Conservation (phyloP, 2,329 filamentous ascomycete genomes). For the Diplodia intermedia region DNA sequence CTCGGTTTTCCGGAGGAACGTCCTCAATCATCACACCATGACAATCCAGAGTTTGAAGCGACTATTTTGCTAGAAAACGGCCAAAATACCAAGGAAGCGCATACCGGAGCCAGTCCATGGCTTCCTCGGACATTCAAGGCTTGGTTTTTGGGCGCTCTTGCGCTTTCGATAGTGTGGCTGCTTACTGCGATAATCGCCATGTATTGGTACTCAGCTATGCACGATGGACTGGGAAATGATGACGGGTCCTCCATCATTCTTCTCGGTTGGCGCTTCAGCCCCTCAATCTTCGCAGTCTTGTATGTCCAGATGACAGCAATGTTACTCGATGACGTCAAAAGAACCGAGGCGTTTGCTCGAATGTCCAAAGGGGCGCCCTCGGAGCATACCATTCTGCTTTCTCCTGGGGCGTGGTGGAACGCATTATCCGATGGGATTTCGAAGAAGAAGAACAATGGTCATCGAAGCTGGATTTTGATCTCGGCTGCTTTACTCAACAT, state of each 20-base stretch:
- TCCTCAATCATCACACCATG: too few species aligned
- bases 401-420: conserved; percentile 39
- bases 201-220: conserved; percentile 35
- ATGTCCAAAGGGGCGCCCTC: conserved; percentile 36
- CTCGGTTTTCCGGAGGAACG: too few species aligned
- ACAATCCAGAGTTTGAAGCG: too few species aligned
- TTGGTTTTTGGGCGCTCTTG: too few species aligned
- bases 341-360: conserved; percentile 41
- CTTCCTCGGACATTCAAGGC: too few species aligned
- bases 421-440: conserved; percentile 36
- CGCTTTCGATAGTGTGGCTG: too few species aligned
- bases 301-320: conserved; percentile 38
- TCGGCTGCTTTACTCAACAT: conserved; percentile 33
- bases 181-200: not conserved
- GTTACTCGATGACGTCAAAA: conserved; percentile 39
- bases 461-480: conserved; percentile 34
- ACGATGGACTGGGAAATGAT: conserved; percentile 39
- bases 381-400: conserved; percentile 35
- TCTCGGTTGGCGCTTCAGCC: conserved; percentile 42
- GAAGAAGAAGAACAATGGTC: conserved; percentile 34
- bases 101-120: too few species aligned
- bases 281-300: conserved; percentile 41
- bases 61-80: too few species aligned
- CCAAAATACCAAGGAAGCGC: too few species aligned
- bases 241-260: conserved; percentile 38